These are phyloP conservation scores for Cladosporium oxysporum DNA, from an alignment of 2,329 filamentous ascomycete species.

Conservation along the genomic window DNA sequence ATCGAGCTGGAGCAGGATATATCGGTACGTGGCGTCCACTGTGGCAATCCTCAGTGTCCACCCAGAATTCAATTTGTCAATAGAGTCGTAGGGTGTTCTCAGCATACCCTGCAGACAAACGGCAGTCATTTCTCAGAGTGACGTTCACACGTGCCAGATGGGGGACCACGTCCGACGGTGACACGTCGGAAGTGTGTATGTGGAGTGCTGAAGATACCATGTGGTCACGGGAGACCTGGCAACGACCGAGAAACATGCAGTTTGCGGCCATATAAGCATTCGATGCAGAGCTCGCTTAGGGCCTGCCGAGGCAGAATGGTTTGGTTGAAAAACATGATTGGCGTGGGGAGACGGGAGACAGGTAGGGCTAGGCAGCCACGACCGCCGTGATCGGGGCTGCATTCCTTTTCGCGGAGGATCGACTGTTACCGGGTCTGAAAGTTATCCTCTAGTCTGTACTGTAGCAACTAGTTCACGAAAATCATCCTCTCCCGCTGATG, in stretches of 20 bases:
- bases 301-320: not conserved
- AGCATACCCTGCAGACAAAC: not conserved
- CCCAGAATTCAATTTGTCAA: not conserved
- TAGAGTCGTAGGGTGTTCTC: not conserved
- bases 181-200: not conserved
- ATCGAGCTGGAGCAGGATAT: not conserved
- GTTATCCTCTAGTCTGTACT: not conserved
- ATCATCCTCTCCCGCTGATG: not conserved
- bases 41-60: not conserved
- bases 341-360: not conserved
- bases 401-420: constrained; percentile 1
- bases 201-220: not conserved
- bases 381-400: not conserved
- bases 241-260: not conserved
- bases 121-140: not conserved
- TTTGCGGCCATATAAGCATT: not conserved
- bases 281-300: not conserved
- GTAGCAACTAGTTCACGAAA: not conserved
- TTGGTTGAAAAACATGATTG: not conserved
- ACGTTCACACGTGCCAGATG: not conserved
- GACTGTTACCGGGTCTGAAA: not conserved
- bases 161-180: not conserved
- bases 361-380: not conserved
- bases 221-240: not conserved
- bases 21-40: not conserved